Evolutionary conservation across 129 eudicot species (phyloP).

Genomic region (Solidago caesia): DNA sequence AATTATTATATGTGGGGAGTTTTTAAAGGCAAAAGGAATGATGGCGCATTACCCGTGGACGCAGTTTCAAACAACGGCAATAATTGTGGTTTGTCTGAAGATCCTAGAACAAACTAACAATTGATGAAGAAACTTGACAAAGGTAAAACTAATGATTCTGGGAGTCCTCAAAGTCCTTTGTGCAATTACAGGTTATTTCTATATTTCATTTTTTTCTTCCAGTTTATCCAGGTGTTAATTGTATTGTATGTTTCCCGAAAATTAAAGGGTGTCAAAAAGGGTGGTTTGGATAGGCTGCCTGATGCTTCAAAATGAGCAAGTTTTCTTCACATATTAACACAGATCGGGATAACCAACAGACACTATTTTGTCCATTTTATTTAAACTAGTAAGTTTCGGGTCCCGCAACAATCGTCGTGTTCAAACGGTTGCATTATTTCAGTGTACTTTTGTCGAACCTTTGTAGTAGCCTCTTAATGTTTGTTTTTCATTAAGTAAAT

Average conservation of each 20-base stretch:
- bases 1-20: constrained; percentile 45
- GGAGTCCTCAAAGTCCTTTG: constrained; percentile 45
- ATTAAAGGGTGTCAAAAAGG: not conserved
- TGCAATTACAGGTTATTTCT: constrained; percentile 33
- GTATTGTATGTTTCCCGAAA: not conserved
- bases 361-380: no score
- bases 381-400: no score
- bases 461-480: no score
- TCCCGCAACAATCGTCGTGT: no score
- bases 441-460: no score
- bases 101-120: constrained; percentile 11
- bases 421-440: no score
- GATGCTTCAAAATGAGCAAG: not conserved
- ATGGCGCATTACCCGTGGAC: not conserved
- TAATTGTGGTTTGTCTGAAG: not conserved
- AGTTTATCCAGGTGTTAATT: not conserved
- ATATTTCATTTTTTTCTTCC: not conserved
- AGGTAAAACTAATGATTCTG: constrained; percentile 26
- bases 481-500: no score
- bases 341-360: not conserved
- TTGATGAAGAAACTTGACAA: constrained; percentile 11
- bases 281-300: not conserved
- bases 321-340: not conserved
- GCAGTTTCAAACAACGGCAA: not conserved
- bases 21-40: constrained; percentile 41